A percentile compares a stretch with the other conserved stretches of the same genome.
phyloP scores from a whole-genome alignment of 164 flowering plant genomes.

The Chimonanthus salicifolius region DNA sequence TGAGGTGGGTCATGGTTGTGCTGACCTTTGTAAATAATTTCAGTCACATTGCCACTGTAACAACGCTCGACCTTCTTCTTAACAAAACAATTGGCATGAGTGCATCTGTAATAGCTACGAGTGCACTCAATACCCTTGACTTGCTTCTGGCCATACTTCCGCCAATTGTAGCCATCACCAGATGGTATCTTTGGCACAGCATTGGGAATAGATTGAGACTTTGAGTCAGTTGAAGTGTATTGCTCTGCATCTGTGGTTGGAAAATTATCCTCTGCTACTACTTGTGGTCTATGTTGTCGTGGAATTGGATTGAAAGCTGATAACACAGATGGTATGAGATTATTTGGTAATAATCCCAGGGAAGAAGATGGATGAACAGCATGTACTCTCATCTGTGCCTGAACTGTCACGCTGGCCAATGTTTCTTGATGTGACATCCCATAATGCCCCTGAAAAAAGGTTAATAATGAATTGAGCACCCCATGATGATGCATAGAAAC shows the following conservation, averaged over 20 bases:
- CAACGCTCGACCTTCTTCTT: conserved; percentile 67
- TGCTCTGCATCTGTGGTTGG: conserved; percentile 18
- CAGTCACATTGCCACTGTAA: conserved; percentile 45
- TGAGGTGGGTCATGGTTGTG: conserved; percentile 87
- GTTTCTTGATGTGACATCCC: conserved; percentile 29
- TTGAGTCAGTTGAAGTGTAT: conserved; percentile 14
- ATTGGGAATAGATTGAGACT: conserved; percentile 17
- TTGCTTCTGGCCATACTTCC: conserved; percentile 91
- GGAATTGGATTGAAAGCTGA: conserved; percentile 26
- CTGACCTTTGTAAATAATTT: conserved; percentile 54
- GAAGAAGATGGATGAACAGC: conserved; percentile 22
- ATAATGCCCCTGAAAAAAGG: conserved; percentile 24
- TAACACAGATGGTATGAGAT: conserved; percentile 33
- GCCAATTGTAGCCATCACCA: conserved; percentile 80
- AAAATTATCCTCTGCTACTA: conserved; percentile 6
- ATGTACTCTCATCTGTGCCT: conserved; percentile 20
- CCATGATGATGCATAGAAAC: neutral
- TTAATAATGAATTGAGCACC: neutral
- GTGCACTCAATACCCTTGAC: conserved; percentile 70
- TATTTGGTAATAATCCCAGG: conserved; percentile 31
- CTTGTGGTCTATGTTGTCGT: conserved; percentile 18
- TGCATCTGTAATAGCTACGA: conserved; percentile 81
- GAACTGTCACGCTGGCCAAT: conserved; percentile 23
- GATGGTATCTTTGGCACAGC: conserved; percentile 30
- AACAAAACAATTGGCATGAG: conserved; percentile 52